Conservation (phyloP, 192 early-diverging fungal species). For the Dissophora globulifera region DNA sequence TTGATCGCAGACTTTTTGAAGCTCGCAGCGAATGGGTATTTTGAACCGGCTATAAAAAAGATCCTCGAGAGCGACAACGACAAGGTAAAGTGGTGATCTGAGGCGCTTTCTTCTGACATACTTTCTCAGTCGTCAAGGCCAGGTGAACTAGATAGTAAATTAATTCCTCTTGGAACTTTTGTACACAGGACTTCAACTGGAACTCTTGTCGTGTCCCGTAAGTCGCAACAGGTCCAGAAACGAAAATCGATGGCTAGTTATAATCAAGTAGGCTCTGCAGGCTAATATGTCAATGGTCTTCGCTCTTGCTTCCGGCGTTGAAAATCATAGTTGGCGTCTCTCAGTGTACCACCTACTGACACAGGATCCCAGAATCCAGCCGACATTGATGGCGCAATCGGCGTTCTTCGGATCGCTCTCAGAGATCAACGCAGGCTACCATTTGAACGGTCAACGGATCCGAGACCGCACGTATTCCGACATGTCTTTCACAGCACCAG, state of each 20-base stretch:
- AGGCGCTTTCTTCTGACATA: no score
- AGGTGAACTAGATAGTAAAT: no score
- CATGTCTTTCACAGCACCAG: constrained; percentile 64
- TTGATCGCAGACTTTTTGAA: constrained; percentile 66
- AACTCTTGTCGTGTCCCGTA: constrained; percentile 67
- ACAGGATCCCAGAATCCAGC: constrained; percentile 54
- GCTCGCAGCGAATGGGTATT: constrained; percentile 43
- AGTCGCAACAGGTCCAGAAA: background rate
- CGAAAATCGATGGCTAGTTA: background rate
- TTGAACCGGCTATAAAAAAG: constrained; percentile 50
- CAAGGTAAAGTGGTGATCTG: constrained; percentile 36
- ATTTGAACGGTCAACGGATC: constrained; percentile 57
- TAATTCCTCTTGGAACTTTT: no score
- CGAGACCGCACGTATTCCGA: constrained; percentile 54
- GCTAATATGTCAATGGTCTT: no score
- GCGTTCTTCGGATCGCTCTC: constrained; percentile 57
- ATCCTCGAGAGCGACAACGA: constrained; percentile 59
- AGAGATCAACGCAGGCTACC: constrained; percentile 59
- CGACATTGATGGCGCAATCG: constrained; percentile 52
- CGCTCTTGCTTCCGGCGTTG: no score
- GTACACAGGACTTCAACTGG: constrained; percentile 59
- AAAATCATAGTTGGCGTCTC: constrained; percentile 58
- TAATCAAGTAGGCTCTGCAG: background rate
- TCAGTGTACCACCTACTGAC: constrained; percentile 62
- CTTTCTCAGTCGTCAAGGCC: no score